Base-by-base conservation (phyloP, 139 green algal genomes). In the Volvox reticuliferus region DNA sequence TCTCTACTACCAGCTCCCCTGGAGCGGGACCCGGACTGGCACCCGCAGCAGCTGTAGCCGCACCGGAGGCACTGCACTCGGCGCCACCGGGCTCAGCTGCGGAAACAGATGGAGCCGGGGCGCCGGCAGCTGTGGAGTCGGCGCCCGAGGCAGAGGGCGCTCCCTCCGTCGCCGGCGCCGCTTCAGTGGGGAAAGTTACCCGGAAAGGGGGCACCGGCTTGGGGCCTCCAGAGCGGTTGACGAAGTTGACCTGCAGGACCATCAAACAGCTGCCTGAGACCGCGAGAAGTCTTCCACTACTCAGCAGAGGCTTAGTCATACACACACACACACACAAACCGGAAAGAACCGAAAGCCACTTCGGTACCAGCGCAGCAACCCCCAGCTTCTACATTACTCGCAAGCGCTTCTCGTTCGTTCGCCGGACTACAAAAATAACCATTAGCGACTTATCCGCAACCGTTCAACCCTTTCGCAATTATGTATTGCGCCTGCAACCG, bases 141-240 rank as follows among this genome's bases (percentile, higher is more conserved):
- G 65, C 37, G 21, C 44, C 33, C 61, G 78, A 82, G 2, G 88
- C n/a, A 18, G 76, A 63, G 1, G 62, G 87, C 61, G 28, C 77
- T 32, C 78, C 76, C 33, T 18, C 76, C 36, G 28, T 16, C 61
- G 73, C 84, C 50, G 83, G 24, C 36, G 68, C 32, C 2, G 88
- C 75, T 35, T 79, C 80, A 30, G 88, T 67, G 20, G 96, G 95
- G 94, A 99, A 98, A 12, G 96, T 99, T 86, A 99, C 91, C 77
- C 95, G 95, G 96, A 97, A 99, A 32, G 98, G 98, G 0, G 96
- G 96, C 33, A 89, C 68, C 21, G 75, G 89, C 86, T 86, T 28
- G 30, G 86, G 78, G 18, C 86, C 65, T 26, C 37, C 33, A 14
- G 79, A 75, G 12, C 32, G 63, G 32, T 78, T 88, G 28, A 77